Evolutionary conservation across 345 rosid species (phyloP).

Genomic region (Lepidium aucheri): DNA sequence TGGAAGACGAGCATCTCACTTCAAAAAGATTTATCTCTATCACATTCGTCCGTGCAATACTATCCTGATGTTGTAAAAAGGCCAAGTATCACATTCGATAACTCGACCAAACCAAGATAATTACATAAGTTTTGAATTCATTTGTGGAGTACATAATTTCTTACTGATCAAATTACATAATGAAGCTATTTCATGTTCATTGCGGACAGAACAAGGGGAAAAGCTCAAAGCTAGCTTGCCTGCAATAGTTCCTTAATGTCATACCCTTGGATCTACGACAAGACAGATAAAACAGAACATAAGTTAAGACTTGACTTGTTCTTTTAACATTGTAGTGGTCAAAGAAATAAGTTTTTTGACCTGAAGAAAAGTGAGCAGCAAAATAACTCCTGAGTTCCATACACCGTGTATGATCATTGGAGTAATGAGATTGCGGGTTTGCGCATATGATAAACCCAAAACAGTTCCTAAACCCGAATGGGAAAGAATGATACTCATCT

Average conservation of each 20-base stretch:
- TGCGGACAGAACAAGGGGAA: background rate
- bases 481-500: background rate
- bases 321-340: background rate
- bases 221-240: constrained; percentile 24
- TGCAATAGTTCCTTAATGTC: constrained; percentile 78
- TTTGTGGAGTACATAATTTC: background rate
- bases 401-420: constrained; percentile 78
- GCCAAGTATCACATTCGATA: background rate
- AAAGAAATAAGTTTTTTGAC: constrained; percentile 25
- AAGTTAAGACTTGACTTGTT: background rate
- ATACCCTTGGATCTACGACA: constrained; percentile 64
- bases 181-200: background rate
- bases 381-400: constrained; percentile 85
- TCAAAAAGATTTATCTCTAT: background rate
- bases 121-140: background rate
- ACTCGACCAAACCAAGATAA: background rate
- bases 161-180: background rate
- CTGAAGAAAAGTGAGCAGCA: constrained; percentile 83
- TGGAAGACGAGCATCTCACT: background rate
- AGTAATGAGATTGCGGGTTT: constrained; percentile 77
- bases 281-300: background rate
- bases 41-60: background rate
- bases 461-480: constrained; percentile 39
- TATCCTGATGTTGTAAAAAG: background rate
- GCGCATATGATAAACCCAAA: constrained; percentile 80